Evolutionary conservation across 1,284 basidiomycete species (phyloP).

Genomic region (Anthracocystis setariae): DNA sequence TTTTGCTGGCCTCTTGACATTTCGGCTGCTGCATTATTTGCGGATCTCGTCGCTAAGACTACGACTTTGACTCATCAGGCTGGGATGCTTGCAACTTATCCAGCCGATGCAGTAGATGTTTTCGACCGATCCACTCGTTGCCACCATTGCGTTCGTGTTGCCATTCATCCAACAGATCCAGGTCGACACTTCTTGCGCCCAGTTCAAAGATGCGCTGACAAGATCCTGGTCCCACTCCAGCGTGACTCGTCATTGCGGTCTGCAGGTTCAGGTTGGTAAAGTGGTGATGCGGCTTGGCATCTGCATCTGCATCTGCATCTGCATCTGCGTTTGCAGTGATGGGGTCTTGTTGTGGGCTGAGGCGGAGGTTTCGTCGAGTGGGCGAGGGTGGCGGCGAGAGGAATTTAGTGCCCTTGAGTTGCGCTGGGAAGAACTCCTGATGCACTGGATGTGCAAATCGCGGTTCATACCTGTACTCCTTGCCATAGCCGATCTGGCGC

Average conservation of each 20-base stretch:
- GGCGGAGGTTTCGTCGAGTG: neutral
- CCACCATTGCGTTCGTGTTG: constrained; percentile 76
- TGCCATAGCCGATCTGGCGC: constrained; percentile 79
- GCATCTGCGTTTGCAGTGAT: neutral
- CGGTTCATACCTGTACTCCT: constrained; percentile 76
- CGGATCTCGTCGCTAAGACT: neutral
- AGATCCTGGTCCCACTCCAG: constrained; percentile 51
- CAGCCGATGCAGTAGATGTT: constrained; percentile 17
- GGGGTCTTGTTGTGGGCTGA: neutral
- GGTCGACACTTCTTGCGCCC: constrained; percentile 73
- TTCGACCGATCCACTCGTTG: constrained; percentile 74
- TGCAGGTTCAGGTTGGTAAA: too few species aligned
- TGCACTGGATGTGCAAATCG: constrained; percentile 73
- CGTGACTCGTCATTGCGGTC: constrained; percentile 14
- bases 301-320: neutral
- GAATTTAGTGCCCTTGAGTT: constrained; percentile 70
- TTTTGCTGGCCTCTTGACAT: too few species aligned
- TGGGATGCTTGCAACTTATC: constrained; percentile 1
- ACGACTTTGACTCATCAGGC: neutral
- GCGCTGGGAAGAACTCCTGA: constrained; percentile 70
- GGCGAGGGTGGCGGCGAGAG: constrained; percentile 73
- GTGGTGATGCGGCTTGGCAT: constrained; percentile 13
- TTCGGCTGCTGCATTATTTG: too few species aligned
- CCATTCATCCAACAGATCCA: constrained; percentile 78
- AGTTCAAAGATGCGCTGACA: constrained; percentile 62